Conservation (phyloP, 805 yeast species). For the Hanseniaspora hatyaiensis region DNA sequence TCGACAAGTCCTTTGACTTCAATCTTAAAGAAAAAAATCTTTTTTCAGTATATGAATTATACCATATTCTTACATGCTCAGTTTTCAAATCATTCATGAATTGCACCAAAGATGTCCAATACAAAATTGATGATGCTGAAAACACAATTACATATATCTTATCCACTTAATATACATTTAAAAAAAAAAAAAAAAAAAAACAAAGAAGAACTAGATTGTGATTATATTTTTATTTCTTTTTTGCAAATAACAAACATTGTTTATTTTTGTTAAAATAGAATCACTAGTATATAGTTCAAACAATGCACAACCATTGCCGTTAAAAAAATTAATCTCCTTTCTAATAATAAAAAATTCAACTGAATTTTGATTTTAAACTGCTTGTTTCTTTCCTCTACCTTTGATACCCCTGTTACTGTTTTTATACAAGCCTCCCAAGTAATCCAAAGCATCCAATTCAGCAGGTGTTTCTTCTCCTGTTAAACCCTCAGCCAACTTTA, state of each 20-base stretch:
- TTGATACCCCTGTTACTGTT: conserved; percentile 84
- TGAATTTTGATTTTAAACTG: conserved; percentile 9
- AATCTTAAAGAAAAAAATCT: neutral
- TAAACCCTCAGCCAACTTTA: conserved; percentile 51
- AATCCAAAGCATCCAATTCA: conserved; percentile 59
- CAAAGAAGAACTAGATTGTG: neutral
- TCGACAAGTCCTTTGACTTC: conserved; percentile 22
- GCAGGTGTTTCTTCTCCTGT: conserved; percentile 36
- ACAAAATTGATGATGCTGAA: neutral
- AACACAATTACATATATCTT: neutral
- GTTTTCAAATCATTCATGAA: conserved; percentile 1
- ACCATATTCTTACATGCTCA: neutral
- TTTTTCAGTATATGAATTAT: neutral
- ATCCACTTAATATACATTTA: neutral
- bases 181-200: neutral
- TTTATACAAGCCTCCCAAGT: conserved; percentile 72
- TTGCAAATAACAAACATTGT: too few species aligned
- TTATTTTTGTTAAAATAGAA: too few species aligned
- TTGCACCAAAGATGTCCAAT: neutral
- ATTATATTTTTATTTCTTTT: neutral
- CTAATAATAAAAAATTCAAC: too few species aligned
- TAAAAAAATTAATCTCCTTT: too few species aligned
- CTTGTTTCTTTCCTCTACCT: conserved; percentile 64
- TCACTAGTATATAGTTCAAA: too few species aligned
- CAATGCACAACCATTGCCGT: too few species aligned